Conservation (phyloP, 140 eudicot genomes). For the Stevia rebaudiana region DNA sequence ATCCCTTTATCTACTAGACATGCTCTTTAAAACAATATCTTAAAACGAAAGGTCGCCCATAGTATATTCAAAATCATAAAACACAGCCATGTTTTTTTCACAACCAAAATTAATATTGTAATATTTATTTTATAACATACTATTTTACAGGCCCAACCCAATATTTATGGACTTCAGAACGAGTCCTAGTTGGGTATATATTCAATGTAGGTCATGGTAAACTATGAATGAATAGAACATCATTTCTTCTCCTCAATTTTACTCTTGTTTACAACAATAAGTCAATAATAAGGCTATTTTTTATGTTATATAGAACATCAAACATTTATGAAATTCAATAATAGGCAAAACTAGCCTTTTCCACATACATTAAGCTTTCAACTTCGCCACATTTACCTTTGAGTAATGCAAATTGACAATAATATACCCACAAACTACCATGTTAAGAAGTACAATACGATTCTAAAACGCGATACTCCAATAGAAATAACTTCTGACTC, state of each 20-base stretch:
- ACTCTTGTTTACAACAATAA: no score
- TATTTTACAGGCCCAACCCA: no score
- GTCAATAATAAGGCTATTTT: no score
- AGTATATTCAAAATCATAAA: not conserved
- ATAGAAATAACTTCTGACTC: not conserved
- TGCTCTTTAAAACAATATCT: no score
- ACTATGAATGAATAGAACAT: no score
- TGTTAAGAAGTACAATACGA: conserved; percentile 2
- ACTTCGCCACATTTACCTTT: not conserved
- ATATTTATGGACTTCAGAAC: no score
- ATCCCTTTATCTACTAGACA: no score
- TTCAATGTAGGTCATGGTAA: no score
- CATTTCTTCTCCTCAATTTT: no score
- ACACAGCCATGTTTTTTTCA: not conserved
- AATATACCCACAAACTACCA: not conserved
- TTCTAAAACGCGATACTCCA: conserved; percentile 1
- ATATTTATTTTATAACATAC: no score
- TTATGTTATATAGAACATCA: not conserved
- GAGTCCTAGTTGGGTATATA: no score
- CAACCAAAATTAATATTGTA: not conserved
- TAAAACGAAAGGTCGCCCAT: not conserved
- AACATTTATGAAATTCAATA: not conserved
- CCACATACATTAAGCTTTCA: not conserved
- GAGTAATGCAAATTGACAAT: conserved; percentile 1
- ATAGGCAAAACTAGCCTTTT: not conserved